Evolutionary conservation across 2,329 filamentous ascomycete species (phyloP).

Genomic region (Epichloe gansuensis): DNA sequence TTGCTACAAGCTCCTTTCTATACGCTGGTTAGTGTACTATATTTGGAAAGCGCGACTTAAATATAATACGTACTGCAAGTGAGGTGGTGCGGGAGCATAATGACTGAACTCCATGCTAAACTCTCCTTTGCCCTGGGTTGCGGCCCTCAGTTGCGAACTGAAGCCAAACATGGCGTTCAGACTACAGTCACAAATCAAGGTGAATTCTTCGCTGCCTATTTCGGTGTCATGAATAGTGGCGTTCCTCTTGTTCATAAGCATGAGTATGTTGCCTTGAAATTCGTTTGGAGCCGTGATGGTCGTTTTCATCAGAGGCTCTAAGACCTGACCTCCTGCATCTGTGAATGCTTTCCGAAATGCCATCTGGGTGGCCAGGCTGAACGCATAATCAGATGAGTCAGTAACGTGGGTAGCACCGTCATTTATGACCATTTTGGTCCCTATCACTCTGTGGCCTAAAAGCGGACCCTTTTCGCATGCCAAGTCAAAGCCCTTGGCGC

Average conservation of each 20-base stretch:
- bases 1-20: slow-evolving; percentile 47
- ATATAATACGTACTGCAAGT: slow-evolving; percentile 64
- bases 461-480: slow-evolving; percentile 79
- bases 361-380: slow-evolving; percentile 88
- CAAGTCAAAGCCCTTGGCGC: slow-evolving; percentile 83
- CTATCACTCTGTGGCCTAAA: slow-evolving; percentile 85
- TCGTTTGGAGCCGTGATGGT: slow-evolving; percentile 91
- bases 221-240: slow-evolving; percentile 93
- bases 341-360: slow-evolving; percentile 92
- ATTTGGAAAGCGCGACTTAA: background rate
- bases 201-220: slow-evolving; percentile 88
- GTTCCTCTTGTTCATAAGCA: slow-evolving; percentile 91
- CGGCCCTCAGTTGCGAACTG: slow-evolving; percentile 76
- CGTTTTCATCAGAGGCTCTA: slow-evolving; percentile 97
- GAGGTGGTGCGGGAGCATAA: slow-evolving; percentile 75
- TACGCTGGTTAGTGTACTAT: background rate
- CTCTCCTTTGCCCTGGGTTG: slow-evolving; percentile 96
- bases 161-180: slow-evolving; percentile 98
- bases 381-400: slow-evolving; percentile 92
- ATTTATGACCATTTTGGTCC: slow-evolving; percentile 81
- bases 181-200: slow-evolving; percentile 80
- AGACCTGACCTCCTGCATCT: slow-evolving; percentile 66
- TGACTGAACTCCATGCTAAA: slow-evolving; percentile 99
- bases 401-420: slow-evolving; percentile 96
- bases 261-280: slow-evolving; percentile 94